Evolutionary conservation across 306 rosid species (phyloP), one percentile per base, ranked within the genome.

Genomic region (Gleditsia sinensis): DNA sequence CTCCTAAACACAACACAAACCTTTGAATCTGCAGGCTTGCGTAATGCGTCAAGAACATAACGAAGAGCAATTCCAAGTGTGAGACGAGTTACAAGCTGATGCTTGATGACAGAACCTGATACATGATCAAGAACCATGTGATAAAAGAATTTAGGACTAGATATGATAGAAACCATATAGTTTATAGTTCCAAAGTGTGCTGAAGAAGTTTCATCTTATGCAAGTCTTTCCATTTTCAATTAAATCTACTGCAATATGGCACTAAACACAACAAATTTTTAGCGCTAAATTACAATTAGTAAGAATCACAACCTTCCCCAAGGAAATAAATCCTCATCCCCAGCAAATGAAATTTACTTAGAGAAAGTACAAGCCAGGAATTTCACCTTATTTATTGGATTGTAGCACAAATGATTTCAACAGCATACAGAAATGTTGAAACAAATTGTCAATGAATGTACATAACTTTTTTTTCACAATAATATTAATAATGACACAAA

Each of bases 1-100:
- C 54, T 49, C 19, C n/a, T 9, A 42, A 50, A 69, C 65, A 75
- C 9, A 19, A 62, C 54, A 84, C 96, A 25, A 63, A 95, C 99
- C 86, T 92, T 92, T 33, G 99, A 95, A 83, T 95, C 99, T 1
- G 97, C 96, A 83, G 99, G 99, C 78, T 92, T 95, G 75, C 99
- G 98, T 79, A 95, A 80, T 65, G 99, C 96, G 85, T 95, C 99
- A 78, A 95, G 87, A 78, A 95, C 99, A 75, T 75, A 83, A 24
- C 99, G 98, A 63, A 95, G 93, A 61, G 99, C 99, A 59, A 92
- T 92, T 83, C 99, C 99, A 20, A 95, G 89, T 3, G 97, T 76
- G 34, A 95, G 88, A 85, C 92, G 99, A 76, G 96, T 90, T 55
- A 95, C 99, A 71, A 95, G 98, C 66, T 92, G 99, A 78, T 92